Evolutionary conservation across 768 basidiomycete species (phyloP).

Genomic region (Tylopilus sp.): DNA sequence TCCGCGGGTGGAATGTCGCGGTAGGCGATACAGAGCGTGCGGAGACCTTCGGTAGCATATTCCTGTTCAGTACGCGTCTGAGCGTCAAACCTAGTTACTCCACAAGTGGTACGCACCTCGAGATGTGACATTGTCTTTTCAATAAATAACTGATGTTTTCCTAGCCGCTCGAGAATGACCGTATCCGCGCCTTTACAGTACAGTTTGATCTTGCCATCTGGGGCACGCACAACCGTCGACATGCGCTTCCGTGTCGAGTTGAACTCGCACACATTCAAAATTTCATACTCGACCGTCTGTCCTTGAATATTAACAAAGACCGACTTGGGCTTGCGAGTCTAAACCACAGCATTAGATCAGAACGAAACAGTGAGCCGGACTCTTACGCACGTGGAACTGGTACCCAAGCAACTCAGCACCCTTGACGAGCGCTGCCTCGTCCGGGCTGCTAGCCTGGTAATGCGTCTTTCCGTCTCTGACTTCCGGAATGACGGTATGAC

Average conservation of each 20-base stretch:
- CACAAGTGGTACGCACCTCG: constrained; percentile 52
- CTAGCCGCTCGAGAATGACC: constrained; percentile 92
- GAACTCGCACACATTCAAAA: constrained; percentile 98
- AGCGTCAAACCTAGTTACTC: not conserved
- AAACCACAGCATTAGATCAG: not conserved
- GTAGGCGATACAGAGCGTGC: constrained; percentile 94
- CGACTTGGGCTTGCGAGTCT: constrained; percentile 96
- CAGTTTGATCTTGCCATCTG: constrained; percentile 89
- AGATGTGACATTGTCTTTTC: constrained; percentile 88
- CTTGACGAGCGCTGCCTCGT: constrained; percentile 93
- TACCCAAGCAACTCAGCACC: constrained; percentile 92
- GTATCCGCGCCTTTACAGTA: constrained; percentile 98
- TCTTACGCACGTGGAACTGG: constrained; percentile 79
- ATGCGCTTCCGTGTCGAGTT: constrained; percentile 97
- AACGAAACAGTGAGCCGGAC: not conserved
- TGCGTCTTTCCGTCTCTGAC: constrained; percentile 82
- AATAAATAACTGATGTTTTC: constrained; percentile 76
- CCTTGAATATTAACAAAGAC: constrained; percentile 85
- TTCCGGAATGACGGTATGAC: constrained; percentile 98
- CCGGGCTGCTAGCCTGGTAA: constrained; percentile 96
- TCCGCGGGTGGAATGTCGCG: constrained; percentile 91
- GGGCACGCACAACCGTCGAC: constrained; percentile 88
- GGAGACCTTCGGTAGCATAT: constrained; percentile 94
- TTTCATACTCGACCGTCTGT: constrained; percentile 72
- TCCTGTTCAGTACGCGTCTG: constrained; percentile 45